These are phyloP conservation scores for Curvularia verruculosa DNA, from an alignment of 2,329 filamentous ascomycete species.

Conservation along the genomic window DNA sequence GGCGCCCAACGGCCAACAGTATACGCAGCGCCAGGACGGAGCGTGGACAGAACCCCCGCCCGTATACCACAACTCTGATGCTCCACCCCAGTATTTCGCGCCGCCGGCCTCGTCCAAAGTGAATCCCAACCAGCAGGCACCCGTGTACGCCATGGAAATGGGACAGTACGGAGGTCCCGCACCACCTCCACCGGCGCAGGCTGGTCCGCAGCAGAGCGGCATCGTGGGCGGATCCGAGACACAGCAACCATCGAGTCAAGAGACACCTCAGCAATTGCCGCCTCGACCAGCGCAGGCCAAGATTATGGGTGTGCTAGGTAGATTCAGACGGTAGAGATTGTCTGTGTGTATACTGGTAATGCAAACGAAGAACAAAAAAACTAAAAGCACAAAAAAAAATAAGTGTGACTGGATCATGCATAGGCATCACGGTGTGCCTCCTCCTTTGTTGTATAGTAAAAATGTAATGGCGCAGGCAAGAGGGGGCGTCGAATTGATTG, in stretches of 20 bases:
- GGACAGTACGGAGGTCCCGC: slow-evolving; percentile 27
- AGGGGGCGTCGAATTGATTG: background rate
- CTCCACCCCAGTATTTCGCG: slow-evolving; percentile 44
- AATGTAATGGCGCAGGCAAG: background rate
- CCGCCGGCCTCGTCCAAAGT: slow-evolving; percentile 42
- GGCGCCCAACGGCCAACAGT: slow-evolving; percentile 12
- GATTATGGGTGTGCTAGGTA: slow-evolving; percentile 34
- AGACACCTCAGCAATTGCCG: slow-evolving; percentile 25
- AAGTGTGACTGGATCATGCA: slow-evolving; percentile 41
- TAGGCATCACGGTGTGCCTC: background rate
- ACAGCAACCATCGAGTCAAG: slow-evolving; percentile 17
- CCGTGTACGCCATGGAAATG: slow-evolving; percentile 32
- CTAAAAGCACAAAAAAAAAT: background rate
- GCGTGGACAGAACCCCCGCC: slow-evolving; percentile 44
- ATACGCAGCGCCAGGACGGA: slow-evolving; percentile 38
- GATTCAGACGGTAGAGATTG: slow-evolving; percentile 33
- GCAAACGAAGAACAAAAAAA: background rate
- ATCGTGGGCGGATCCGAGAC: slow-evolving; percentile 30
- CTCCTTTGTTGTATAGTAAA: background rate
- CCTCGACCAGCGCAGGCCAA: slow-evolving; percentile 42
- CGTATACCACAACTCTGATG: slow-evolving; percentile 41
- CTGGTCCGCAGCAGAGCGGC: slow-evolving; percentile 38
- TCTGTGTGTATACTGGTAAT: too few relatives aligned
- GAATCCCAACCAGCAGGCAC: slow-evolving; percentile 28
- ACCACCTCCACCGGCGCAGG: slow-evolving; percentile 1